Evolutionary conservation across 352 stramenopile genomes (phyloP).

Genomic region (Globisporangium parvum): DNA sequence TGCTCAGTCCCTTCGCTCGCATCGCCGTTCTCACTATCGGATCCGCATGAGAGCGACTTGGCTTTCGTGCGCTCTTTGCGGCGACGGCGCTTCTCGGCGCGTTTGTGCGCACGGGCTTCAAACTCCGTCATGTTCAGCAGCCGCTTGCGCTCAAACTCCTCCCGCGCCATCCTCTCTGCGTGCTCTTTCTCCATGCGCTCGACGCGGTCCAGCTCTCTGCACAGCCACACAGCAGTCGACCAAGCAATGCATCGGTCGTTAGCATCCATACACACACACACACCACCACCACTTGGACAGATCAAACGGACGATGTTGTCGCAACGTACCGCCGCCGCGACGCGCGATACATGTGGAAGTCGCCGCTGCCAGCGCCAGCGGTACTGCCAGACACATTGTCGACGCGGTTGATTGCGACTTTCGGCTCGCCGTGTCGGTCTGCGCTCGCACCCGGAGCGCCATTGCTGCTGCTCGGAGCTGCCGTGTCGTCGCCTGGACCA

Average conservation of each 20-base stretch:
- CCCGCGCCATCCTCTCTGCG: conserved; percentile 48
- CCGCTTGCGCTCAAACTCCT: conserved; percentile 62
- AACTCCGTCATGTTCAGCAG: conserved; percentile 67
- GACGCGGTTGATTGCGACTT: conserved; percentile 70
- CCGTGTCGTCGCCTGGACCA: conserved; percentile 5
- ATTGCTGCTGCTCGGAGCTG: conserved; percentile 7
- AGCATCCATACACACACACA: not conserved
- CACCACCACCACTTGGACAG: not conserved
- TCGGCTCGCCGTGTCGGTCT: conserved; percentile 21
- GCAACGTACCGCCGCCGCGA: conserved; percentile 76
- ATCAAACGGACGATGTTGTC: no score
- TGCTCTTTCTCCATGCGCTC: conserved; percentile 85
- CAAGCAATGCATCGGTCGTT: not conserved
- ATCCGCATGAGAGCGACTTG: conserved; percentile 11
- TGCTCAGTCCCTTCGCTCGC: conserved; percentile 11
- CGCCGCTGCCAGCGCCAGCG: conserved; percentile 90
- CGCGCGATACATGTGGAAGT: conserved; percentile 97
- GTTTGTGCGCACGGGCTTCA: conserved; percentile 57
- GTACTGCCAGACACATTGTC: conserved; percentile 95
- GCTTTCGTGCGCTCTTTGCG: conserved; percentile 67
- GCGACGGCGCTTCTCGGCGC: conserved; percentile 68
- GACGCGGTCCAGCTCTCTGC: conserved; percentile 89
- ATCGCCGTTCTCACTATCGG: conserved; percentile 11
- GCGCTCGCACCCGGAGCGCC: not conserved
- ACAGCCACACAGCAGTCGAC: not conserved